Evolutionary conservation across 805 yeast species (phyloP).

Genomic region (Candida pseudofarinosa): DNA sequence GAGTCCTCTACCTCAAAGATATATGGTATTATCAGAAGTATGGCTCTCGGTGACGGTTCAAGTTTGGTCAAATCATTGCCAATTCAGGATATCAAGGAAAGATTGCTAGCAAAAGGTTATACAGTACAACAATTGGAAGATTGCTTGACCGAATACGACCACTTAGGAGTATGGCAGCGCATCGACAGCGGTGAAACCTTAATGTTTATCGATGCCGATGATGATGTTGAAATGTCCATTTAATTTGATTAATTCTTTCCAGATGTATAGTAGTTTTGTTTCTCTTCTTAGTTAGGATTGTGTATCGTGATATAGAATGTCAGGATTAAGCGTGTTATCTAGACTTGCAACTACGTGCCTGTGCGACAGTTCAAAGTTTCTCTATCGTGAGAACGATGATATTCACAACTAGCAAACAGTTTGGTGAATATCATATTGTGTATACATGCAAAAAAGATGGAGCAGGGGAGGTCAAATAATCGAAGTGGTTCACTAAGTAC

Average conservation of each 20-base stretch:
- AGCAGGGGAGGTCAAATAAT: background rate
- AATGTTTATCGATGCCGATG: constrained; percentile 47
- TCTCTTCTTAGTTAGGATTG: background rate
- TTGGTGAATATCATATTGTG: too few species aligned
- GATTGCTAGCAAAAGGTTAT: constrained; percentile 76
- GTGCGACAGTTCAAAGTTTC: background rate
- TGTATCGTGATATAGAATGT: background rate
- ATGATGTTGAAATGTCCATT: constrained; percentile 25
- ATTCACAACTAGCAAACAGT: too few species aligned
- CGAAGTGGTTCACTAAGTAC: background rate
- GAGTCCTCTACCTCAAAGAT: constrained; percentile 64
- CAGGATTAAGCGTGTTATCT: background rate
- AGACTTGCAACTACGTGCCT: background rate
- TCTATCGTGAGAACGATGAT: too few species aligned
- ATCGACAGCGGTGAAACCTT: constrained; percentile 66
- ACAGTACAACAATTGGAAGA: constrained; percentile 73
- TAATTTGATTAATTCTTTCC: background rate
- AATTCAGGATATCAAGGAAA: constrained; percentile 51
- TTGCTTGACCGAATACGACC: constrained; percentile 71
- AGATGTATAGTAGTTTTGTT: background rate
- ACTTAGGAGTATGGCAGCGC: constrained; percentile 70
- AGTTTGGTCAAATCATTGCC: constrained; percentile 26
- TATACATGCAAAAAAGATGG: too few species aligned
- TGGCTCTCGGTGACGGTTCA: constrained; percentile 41
- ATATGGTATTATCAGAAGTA: constrained; percentile 62